Base-by-base conservation (phyloP, 2,329 filamentous ascomycete genomes). In the Lecanicillium sp. region DNA sequence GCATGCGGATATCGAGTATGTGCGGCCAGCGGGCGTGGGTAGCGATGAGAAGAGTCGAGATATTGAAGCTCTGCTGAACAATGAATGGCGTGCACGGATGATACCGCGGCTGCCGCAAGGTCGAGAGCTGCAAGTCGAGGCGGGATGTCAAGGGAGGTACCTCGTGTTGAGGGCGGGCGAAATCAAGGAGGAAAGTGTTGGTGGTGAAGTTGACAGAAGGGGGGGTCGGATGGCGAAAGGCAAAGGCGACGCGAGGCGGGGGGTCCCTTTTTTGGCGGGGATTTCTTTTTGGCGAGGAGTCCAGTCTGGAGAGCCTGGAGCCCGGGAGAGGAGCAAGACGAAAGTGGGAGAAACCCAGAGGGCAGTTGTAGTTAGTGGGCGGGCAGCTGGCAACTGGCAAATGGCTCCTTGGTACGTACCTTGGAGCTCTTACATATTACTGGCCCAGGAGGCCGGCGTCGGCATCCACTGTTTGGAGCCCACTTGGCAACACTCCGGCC, bases 81-180 rank as follows among this genome's bases (percentile, higher is more conserved):
- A 37, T 37, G 42, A 24, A 37, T 37, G 42, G 32, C 42, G 32
- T 44, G 32, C 32, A 44, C 42, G 42, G 42, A 36, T 23, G 23
- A 29, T 36, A 29, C 32, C 42, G 42, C 32, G 42, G 17, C 20
- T 44, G 42, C 32, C 42, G 33, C 15, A 37, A 36, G 12, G 32
- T 37, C 15, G 42, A 27, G 32, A 37, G 32, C 42, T 37, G 20
- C 42, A 17, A 29, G 42, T 8, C 11, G 29, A 36, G 32, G 10
- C 15, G 11, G 11, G 3, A 15, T 23, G 12, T 1, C 12, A n/a
- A 6, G 15, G 29, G 15, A 14, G 10, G 21, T 21, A 11, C 35
- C n/a, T 30, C 20, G 21, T 15, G 30, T 19, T 17, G 41, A 44
- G 21, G 20, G 41, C 21, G 30, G 26, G n/a, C 14, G 30, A 33